phyloP scores from a whole-genome alignment of 2,329 filamentous ascomycete species.

The Triangularia setosa region DNA sequence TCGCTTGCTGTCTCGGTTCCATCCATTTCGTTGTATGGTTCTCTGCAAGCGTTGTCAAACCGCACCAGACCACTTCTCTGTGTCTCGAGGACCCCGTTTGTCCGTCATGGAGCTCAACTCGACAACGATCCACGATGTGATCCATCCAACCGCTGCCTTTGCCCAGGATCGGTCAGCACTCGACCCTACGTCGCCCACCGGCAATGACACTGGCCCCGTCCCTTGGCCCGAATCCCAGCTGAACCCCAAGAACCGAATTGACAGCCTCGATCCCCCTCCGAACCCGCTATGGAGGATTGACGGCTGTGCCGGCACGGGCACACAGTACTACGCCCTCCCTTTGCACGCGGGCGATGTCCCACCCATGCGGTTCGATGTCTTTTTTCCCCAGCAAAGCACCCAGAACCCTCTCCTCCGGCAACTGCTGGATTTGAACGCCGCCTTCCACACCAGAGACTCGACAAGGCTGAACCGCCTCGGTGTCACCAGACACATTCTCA shows the following conservation, averaged over 20 bases:
- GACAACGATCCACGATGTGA: slow-evolving; percentile 50
- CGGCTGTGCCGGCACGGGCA: slow-evolving; percentile 53
- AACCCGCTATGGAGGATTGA: slow-evolving; percentile 55
- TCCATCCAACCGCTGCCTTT: slow-evolving; percentile 57
- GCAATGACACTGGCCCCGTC: background rate
- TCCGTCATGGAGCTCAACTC: slow-evolving; percentile 51
- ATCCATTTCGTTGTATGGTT: background rate
- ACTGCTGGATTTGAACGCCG: slow-evolving; percentile 46
- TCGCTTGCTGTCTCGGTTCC: background rate
- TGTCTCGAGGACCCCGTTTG: background rate
- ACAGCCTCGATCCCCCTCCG: slow-evolving; percentile 46
- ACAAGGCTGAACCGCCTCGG: slow-evolving; percentile 45
- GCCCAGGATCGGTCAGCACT: slow-evolving; percentile 15
- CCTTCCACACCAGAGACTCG: slow-evolving; percentile 54
- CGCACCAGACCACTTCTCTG: background rate
- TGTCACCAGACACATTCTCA: slow-evolving; percentile 51
- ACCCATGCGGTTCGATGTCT: slow-evolving; percentile 56
- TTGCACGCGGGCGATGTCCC: slow-evolving; percentile 44
- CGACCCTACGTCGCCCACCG: background rate
- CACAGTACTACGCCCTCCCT: slow-evolving; percentile 54
- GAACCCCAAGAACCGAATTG: slow-evolving; percentile 59
- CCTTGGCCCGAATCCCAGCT: slow-evolving; percentile 48
- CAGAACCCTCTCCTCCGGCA: slow-evolving; percentile 40
- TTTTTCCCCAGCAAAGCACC: slow-evolving; percentile 49
- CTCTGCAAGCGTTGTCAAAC: background rate